A percentile compares a stretch with the other conserved stretches of the same genome.
Evolutionary conservation across 768 basidiomycete species (phyloP).

Genomic region (Kwoniella sp.): DNA sequence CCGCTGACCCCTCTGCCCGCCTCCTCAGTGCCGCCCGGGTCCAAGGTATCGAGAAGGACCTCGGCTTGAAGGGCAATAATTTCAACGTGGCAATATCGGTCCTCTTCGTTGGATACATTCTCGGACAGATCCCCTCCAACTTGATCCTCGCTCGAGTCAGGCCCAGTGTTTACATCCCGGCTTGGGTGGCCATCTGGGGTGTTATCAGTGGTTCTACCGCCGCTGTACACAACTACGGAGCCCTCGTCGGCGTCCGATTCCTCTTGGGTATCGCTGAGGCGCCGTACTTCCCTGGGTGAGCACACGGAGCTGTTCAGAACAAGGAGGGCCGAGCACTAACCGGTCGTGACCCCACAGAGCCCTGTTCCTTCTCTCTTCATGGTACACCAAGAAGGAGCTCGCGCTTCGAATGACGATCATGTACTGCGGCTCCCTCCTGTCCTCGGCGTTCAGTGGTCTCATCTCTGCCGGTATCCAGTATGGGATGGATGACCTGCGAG

Average conservation of each 20-base stretch:
- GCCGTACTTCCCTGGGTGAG: conserved; percentile 41
- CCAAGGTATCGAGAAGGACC: conserved; percentile 34
- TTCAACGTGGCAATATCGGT: conserved; percentile 33
- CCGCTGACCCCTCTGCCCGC: too few relatives aligned
- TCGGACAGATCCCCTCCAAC: conserved; percentile 42
- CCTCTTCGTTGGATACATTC: conserved; percentile 41
- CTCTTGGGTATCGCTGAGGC: conserved; percentile 39
- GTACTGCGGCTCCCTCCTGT: conserved; percentile 29
- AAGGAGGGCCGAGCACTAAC: not conserved
- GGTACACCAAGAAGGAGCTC: conserved; percentile 40
- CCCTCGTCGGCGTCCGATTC: conserved; percentile 29
- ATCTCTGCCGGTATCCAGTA: conserved; percentile 72
- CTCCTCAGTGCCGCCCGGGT: conserved; percentile 36
- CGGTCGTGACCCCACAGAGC: conserved; percentile 48
- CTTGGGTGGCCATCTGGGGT: conserved; percentile 15
- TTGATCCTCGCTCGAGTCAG: conserved; percentile 27
- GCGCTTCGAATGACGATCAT: conserved; percentile 20
- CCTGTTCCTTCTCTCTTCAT: conserved; percentile 40
- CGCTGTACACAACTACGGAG: conserved; percentile 25
- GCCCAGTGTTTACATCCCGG: conserved; percentile 15
- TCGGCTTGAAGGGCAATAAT: conserved; percentile 26
- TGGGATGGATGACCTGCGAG: conserved; percentile 65
- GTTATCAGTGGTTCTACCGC: conserved; percentile 25
- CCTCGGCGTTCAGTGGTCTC: conserved; percentile 49
- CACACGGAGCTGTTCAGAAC: too few relatives aligned